These are phyloP conservation scores for Gossypium ekmanianum DNA, from an alignment of 345 rosid genomes.

Conservation along the genomic window DNA sequence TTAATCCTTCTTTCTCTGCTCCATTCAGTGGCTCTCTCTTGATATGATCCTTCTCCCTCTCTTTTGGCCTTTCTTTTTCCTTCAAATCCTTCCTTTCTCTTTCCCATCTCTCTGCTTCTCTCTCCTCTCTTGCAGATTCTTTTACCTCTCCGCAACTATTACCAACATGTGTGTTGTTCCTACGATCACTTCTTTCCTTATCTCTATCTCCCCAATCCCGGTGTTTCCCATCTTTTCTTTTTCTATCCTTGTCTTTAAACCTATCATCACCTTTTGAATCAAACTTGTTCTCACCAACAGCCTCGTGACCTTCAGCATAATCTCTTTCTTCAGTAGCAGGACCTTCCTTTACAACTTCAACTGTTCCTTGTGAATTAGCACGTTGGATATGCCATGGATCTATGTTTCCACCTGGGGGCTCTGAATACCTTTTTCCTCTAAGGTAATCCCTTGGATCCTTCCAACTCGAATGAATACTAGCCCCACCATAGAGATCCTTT, in stretches of 20 bases:
- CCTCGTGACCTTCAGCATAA: constrained; percentile 56
- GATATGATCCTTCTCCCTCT: constrained; percentile 66
- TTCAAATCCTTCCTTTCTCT: constrained; percentile 80
- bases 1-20: constrained; percentile 58
- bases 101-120: constrained; percentile 85
- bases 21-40: constrained; percentile 69
- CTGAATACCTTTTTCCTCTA: constrained; percentile 72
- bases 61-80: constrained; percentile 74
- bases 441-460: constrained; percentile 80
- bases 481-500: constrained; percentile 52
- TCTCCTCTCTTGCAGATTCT: constrained; percentile 70
- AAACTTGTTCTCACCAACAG: constrained; percentile 83
- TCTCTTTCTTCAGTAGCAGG: constrained; percentile 50
- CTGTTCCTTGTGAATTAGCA: constrained; percentile 45
- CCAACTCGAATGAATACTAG: constrained; percentile 59
- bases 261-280: constrained; percentile 81
- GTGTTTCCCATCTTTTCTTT: constrained; percentile 74
- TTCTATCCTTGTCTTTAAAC: constrained; percentile 86
- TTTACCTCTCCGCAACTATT: constrained; percentile 52
- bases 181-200: constrained; percentile 80
- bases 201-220: constrained; percentile 92
- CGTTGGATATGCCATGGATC: constrained; percentile 70
- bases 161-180: constrained; percentile 51
- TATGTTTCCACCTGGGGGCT: constrained; percentile 45
- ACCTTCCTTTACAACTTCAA: constrained; percentile 62